Evolutionary conservation across 2,329 filamentous ascomycete genomes (phyloP).

Genomic region (Orbilia brochopaga): DNA sequence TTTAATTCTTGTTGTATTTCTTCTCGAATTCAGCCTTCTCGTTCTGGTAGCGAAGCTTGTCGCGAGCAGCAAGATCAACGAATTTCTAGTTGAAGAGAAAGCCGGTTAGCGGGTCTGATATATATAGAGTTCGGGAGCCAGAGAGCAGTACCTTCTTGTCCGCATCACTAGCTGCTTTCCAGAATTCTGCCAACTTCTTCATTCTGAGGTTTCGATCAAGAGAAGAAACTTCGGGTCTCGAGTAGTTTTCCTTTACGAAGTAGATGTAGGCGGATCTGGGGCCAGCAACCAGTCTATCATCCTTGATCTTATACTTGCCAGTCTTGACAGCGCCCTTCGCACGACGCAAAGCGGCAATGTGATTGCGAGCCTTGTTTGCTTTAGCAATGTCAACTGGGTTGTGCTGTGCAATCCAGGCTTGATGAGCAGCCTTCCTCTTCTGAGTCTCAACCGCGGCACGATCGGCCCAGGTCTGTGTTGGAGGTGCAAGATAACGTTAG

Average conservation of each 20-base stretch:
- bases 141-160: constrained; percentile 36
- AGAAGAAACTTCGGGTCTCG: constrained; percentile 1
- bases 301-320: constrained; percentile 9
- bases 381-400: constrained; percentile 28
- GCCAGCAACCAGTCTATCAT: constrained; percentile 27
- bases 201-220: neutral
- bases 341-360: constrained; percentile 5
- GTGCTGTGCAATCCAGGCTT: constrained; percentile 28
- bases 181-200: constrained; percentile 3
- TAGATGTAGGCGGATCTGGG: constrained; percentile 12
- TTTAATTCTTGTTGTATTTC: constrained; percentile 35
- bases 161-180: constrained; percentile 5
- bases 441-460: constrained; percentile 15
- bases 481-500: neutral
- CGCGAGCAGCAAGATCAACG: constrained; percentile 19
- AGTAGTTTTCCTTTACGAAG: constrained; percentile 18
- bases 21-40: constrained; percentile 40
- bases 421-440: constrained; percentile 28
- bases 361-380: constrained; percentile 29
- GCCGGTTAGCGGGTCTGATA: neutral
- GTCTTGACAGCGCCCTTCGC: constrained; percentile 9
- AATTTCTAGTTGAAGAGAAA: constrained; percentile 36
- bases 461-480: constrained; percentile 20
- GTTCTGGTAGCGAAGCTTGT: constrained; percentile 16
- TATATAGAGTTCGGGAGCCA: neutral